Base-by-base conservation (phyloP, 805 yeast species). In the Candida railenensis region DNA sequence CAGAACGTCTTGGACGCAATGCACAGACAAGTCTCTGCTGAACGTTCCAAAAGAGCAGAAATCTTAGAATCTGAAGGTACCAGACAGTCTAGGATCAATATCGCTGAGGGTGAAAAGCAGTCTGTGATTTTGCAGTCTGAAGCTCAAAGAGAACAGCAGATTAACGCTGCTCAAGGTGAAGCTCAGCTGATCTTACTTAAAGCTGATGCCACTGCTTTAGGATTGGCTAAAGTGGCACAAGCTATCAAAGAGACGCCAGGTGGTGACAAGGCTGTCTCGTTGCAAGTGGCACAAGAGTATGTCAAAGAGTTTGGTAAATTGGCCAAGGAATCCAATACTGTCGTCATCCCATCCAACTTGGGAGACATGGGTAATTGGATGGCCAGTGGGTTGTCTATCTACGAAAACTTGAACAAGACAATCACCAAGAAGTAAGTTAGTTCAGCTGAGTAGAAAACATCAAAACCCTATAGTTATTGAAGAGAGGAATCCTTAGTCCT, bases 1-100 rank as follows among this genome's bases (percentile, higher is more conserved):
- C 76, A 77, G 33, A 86, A 87, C 54, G 96, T 88, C 9, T 78
- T 88, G 56, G 91, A 85, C 57, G 94, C 96, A 22, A 89, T 88
- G 96, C 96, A 88, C 66, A 80, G 92, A 61, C 96, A 87, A 65
- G 96, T 89, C 20, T 78, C 85, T 48, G 94, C 95, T 39, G 96
- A 89, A 65, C 74, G 96, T 55, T 82, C 90, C 43, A 89, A 89
- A 63, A 74, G 96, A 50, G 96, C 96, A 2, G 92, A 88, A 63
- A 88, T 88, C 53, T 76, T 88, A 59, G 96, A 88, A 58, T 82
- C 89, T 39, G 96, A 88, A 67, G 96, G 96, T 65, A 80, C 78
- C 45, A 78, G 90, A 61, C 89, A 85, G 60, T 74, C 89, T 32
- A 85, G 80, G 42, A 88, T 89, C 62, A 89, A 89, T 61, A 82